Base-by-base conservation (phyloP, 345 rosid species). In the Luvunga scandens region DNA sequence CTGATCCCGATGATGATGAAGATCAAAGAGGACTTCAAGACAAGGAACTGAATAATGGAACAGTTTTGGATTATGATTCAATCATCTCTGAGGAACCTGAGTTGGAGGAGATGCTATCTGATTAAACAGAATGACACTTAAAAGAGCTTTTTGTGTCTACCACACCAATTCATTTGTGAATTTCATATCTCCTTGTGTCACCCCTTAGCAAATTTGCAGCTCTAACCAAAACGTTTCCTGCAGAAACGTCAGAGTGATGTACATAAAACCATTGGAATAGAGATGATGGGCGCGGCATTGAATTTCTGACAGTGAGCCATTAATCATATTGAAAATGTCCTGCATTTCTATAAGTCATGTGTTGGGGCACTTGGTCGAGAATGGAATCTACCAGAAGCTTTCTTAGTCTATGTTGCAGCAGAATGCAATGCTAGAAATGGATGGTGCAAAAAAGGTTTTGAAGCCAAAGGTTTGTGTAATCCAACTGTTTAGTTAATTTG, bases 21-120 rank as follows among this genome's bases (percentile, higher is more conserved):
- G 85, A 91, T 48, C 86, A 80, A 71, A 81, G 80, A 38, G 88
- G 78, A 72, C 77, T 81, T 68, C 84, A 77, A 70, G 89, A 85
- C 77, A 87, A 75, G 63, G 85, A 80, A 31, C 77, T 69, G 55
- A 77, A 84, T 55, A 85, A 87, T 61, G 89, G 81, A 75, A 87
- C 92, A 24, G 81, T 80, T 75, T 71, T 85, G 79, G 98, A 95
- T 78, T 89, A 91, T 66, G 97, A 93, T 24, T 83, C 84, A 33
- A 62, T 80, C 31, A 76, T 70, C 69, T 73, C 88, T 3, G 97
- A 93, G 50, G 98, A 94, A 74, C 92, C 95, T 45, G 97, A 91
- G 87, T 83, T 91, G 69, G 97, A 93, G 65, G 97, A 89, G 78
- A 88, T 93, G 69, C 89, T 94, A 76, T 94, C 98, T 39, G 98